phyloP scores from a whole-genome alignment of 805 yeast genomes.

The Wickerhamiella alocasiicola region DNA sequence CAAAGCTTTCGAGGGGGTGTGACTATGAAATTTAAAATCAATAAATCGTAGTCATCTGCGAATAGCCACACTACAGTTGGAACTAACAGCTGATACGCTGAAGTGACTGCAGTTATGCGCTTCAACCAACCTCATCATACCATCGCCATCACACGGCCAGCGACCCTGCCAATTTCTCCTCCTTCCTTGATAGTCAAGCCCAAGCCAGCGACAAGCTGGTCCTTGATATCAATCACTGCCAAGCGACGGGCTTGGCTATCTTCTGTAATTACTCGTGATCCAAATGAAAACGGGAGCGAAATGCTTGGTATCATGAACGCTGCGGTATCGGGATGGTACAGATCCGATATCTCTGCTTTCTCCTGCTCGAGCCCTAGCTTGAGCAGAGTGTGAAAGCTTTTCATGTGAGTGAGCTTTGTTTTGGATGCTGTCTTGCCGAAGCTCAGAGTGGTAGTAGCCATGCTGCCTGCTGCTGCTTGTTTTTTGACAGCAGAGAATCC shows the following conservation, averaged over 20 bases:
- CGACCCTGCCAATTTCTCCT: conserved; percentile 52
- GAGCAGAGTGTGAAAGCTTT: conserved; percentile 17
- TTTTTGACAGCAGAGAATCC: conserved; percentile 30
- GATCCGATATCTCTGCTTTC: conserved; percentile 15
- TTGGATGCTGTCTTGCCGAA: conserved; percentile 20
- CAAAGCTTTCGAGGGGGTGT: no score
- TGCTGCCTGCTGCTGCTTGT: conserved; percentile 8
- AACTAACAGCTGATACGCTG: no score
- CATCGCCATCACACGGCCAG: conserved; percentile 16
- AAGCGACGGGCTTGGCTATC: conserved; percentile 45
- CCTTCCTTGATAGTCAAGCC: conserved; percentile 49
- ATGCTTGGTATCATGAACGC: conserved; percentile 42
- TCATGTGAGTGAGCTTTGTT: conserved; percentile 20
- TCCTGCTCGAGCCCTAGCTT: conserved; percentile 13
- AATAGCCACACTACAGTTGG: no score
- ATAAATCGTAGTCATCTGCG: no score
- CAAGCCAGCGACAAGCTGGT: conserved; percentile 40
- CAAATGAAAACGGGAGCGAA: conserved; percentile 46
- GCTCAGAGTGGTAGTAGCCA: conserved; percentile 17
- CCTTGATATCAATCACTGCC: conserved; percentile 39
- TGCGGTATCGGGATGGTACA: conserved; percentile 36
- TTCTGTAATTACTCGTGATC: conserved; percentile 36
- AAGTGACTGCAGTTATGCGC: no score
- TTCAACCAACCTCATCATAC: not conserved
- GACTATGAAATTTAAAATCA: no score